Evolutionary conservation across 495 filamentous ascomycete species (phyloP).

Genomic region (Neurospora sp.): DNA sequence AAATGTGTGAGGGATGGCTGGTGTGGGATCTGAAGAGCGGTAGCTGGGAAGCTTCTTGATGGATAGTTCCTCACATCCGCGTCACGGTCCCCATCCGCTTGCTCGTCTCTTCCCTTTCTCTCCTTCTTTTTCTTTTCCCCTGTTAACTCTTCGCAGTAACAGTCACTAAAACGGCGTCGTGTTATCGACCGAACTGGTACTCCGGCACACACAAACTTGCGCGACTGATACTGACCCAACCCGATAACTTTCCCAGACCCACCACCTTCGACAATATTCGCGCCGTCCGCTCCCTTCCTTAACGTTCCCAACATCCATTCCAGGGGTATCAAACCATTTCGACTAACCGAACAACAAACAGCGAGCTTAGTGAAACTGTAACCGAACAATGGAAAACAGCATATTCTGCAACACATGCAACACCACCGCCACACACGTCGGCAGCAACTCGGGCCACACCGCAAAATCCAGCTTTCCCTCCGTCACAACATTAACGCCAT

Average conservation of each 20-base stretch:
- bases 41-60: not conserved
- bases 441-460: slow-evolving; percentile 52
- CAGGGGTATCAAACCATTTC: not conserved
- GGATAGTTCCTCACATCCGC: not conserved
- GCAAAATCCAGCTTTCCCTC: slow-evolving; percentile 51
- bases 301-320: not conserved
- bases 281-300: not conserved
- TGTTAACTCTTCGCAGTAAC: not conserved
- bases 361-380: slow-evolving; percentile 41
- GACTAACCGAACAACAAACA: not conserved
- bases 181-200: not conserved
- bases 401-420: slow-evolving; percentile 59
- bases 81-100: not conserved
- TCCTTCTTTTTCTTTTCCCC: not conserved
- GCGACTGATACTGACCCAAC: not conserved
- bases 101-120: not conserved
- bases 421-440: slow-evolving; percentile 50
- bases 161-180: not conserved
- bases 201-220: not conserved
- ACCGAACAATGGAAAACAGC: slow-evolving; percentile 52
- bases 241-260: not conserved
- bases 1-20: not conserved
- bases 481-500: slow-evolving; percentile 45
- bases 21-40: not conserved
- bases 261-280: not conserved